These are phyloP conservation scores for Globisporangium abappressorium DNA, from an alignment of 352 stramenopile species.

Conservation along the genomic window DNA sequence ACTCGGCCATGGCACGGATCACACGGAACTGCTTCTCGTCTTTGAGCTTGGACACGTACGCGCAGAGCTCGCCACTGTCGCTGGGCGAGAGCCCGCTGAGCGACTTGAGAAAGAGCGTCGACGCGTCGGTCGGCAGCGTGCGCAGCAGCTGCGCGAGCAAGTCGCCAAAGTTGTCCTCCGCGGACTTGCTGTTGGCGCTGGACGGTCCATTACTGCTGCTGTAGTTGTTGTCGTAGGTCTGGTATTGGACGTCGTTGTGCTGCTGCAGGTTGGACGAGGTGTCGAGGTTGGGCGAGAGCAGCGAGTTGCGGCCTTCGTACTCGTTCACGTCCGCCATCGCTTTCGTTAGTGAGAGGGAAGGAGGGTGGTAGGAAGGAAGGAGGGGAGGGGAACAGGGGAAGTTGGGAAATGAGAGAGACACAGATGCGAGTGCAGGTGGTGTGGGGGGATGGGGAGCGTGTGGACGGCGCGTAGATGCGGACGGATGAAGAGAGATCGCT, in stretches of 20 bases:
- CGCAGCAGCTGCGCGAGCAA: constrained; percentile 72
- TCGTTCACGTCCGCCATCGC: constrained; percentile 13
- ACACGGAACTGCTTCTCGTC: constrained; percentile 86
- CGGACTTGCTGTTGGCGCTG: background rate
- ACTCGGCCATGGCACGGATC: constrained; percentile 82
- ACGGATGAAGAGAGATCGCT: background rate
- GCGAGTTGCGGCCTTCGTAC: constrained; percentile 15
- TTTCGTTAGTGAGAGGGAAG: background rate
- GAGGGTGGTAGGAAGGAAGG: background rate
- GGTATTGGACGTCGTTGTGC: background rate
- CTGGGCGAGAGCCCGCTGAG: constrained; percentile 67
- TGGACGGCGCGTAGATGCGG: background rate
- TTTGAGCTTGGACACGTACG: constrained; percentile 68
- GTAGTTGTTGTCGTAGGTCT: background rate
- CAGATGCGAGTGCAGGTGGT: background rate
- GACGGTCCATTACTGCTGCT: background rate
- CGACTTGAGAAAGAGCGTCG: constrained; percentile 70
- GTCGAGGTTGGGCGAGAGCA: constrained; percentile 12
- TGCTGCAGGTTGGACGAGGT: background rate
- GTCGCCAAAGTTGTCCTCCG: constrained; percentile 52
- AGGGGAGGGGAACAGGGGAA: background rate
- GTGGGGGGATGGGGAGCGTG: background rate
- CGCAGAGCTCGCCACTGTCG: constrained; percentile 74
- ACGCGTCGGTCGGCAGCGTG: constrained; percentile 67
- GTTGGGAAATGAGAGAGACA: constrained; percentile 6